Evolutionary conservation across 2,329 filamentous ascomycete genomes (phyloP).

Genomic region (Catunica adiposa): DNA sequence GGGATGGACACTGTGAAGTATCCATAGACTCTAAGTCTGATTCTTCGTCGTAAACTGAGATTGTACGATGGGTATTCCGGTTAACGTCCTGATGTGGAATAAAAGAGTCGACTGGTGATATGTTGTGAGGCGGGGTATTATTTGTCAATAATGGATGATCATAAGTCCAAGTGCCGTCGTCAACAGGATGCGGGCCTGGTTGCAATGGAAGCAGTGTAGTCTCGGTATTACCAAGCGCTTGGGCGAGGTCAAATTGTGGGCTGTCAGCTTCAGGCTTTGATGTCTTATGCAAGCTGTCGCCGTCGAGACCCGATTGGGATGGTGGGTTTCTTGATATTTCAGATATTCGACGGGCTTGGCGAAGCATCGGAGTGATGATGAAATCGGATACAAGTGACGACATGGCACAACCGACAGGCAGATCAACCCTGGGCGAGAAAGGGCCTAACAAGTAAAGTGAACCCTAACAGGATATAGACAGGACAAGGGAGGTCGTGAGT

Average conservation of each 20-base stretch:
- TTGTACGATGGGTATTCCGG: not conserved
- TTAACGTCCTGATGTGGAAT: not conserved
- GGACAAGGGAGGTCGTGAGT: not conserved
- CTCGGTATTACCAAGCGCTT: not conserved
- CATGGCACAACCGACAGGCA: conserved; percentile 27
- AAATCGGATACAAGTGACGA: conserved; percentile 47
- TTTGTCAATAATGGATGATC: not conserved
- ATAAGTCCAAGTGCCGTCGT: not conserved
- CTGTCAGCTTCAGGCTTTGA: not conserved
- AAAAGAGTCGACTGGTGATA: not conserved
- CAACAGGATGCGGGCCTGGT: not conserved
- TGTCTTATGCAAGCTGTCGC: not conserved
- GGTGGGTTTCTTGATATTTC: conserved; percentile 25
- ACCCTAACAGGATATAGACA: not conserved
- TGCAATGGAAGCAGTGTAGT: not conserved
- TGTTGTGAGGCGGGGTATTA: not conserved
- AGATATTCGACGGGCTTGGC: conserved; percentile 49
- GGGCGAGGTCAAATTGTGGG: not conserved
- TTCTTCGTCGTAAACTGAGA: not conserved
- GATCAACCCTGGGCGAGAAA: not conserved
- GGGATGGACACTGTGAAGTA: not conserved
- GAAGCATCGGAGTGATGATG: conserved; percentile 48
- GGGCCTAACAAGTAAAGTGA: not conserved
- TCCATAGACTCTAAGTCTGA: conserved; percentile 2
- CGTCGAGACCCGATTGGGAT: conserved; percentile 19